A percentile compares a stretch with the other conserved stretches of the same genome.
phyloP scores from a whole-genome alignment of 78 protist species.

The Anaeramoeba ignava region DNA sequence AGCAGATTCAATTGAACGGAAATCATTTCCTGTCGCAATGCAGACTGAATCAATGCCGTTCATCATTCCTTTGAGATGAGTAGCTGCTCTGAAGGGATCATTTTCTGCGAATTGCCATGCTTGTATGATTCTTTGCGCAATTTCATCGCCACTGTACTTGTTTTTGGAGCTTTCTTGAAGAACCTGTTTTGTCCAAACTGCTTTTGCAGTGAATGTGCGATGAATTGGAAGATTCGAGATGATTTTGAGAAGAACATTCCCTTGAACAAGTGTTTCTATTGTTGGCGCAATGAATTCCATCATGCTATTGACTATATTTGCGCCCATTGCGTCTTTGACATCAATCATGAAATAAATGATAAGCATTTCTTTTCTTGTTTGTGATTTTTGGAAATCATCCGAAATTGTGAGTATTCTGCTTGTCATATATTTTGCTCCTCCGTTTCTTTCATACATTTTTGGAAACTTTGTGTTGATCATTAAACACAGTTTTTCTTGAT shows the following conservation, averaged over 20 bases:
- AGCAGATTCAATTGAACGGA: constrained; percentile 25
- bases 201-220: neutral
- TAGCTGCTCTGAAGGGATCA: constrained; percentile 19
- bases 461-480: neutral
- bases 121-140: constrained; percentile 17
- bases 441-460: too few species aligned
- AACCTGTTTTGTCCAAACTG: neutral
- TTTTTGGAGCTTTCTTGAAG: neutral
- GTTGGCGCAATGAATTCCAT: neutral
- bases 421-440: neutral
- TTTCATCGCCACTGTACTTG: constrained; percentile 6
- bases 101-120: constrained; percentile 15
- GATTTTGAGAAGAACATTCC: neutral
- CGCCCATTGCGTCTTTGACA: neutral
- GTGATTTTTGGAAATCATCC: too few species aligned
- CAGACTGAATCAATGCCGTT: constrained; percentile 34
- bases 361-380: neutral
- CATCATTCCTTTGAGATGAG: constrained; percentile 29
- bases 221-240: neutral
- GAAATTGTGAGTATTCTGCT: neutral
- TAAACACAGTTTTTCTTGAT: neutral
- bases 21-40: constrained; percentile 34
- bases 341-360: neutral
- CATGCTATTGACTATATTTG: neutral
- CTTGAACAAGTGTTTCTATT: neutral